phyloP scores from a whole-genome alignment of 176 grass and related monocot species.

The Metroxylon sagu region DNA sequence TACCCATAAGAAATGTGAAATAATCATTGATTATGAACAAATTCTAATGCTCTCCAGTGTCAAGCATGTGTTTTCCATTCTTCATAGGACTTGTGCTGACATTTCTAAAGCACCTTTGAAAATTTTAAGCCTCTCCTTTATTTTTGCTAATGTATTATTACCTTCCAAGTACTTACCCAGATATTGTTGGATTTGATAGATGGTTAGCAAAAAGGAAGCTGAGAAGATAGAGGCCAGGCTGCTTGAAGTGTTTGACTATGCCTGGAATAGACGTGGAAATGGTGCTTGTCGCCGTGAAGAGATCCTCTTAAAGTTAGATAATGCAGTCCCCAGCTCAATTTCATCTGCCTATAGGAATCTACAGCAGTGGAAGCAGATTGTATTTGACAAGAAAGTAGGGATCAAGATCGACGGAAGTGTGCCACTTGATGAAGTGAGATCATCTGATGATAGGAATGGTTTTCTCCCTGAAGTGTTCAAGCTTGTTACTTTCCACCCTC shows the following conservation, averaged over 20 bases:
- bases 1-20: too few species aligned
- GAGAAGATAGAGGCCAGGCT: slow-evolving; percentile 55
- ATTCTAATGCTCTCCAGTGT: too few species aligned
- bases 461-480: slow-evolving; percentile 48
- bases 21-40: too few species aligned
- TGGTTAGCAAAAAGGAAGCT: slow-evolving; percentile 65
- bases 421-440: slow-evolving; percentile 15
- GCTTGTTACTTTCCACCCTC: slow-evolving; percentile 50
- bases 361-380: slow-evolving; percentile 24
- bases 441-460: slow-evolving; percentile 23
- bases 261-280: slow-evolving; percentile 83
- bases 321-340: slow-evolving; percentile 13
- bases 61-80: too few species aligned
- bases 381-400: slow-evolving; percentile 52
- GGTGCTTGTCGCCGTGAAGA: slow-evolving; percentile 60
- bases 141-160: too few species aligned
- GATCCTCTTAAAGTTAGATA: slow-evolving; percentile 64
- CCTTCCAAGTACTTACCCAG: neutral
- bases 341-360: slow-evolving; percentile 36
- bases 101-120: too few species aligned
- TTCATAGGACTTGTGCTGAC: too few species aligned
- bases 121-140: too few species aligned
- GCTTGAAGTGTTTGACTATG: slow-evolving; percentile 88
- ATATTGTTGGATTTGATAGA: slow-evolving; percentile 20
- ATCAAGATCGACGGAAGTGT: slow-evolving; percentile 48